These are phyloP conservation scores for Penicillium sclerotiorum DNA, from an alignment of 2,329 filamentous ascomycete genomes.

Conservation along the genomic window DNA sequence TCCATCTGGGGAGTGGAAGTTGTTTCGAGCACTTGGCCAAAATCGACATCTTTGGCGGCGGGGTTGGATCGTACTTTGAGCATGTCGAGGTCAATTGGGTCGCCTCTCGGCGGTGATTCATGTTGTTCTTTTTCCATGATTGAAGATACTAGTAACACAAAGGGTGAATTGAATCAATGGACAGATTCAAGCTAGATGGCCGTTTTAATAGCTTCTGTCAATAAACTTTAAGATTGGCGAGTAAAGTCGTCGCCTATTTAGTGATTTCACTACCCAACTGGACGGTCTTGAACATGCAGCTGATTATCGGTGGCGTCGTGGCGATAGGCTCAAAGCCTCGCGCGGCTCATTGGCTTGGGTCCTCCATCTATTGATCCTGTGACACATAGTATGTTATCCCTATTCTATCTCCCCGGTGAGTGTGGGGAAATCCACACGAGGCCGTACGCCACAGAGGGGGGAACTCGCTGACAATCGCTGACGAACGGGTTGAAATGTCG, in stretches of 20 bases:
- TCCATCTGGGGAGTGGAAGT: slow-evolving; percentile 27
- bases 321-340: background rate
- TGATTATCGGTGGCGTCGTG: background rate
- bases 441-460: slow-evolving; percentile 4
- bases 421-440: background rate
- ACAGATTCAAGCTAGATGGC: background rate
- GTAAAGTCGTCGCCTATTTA: background rate
- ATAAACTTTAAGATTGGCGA: background rate
- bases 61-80: slow-evolving; percentile 14
- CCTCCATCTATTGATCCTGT: background rate
- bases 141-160: background rate
- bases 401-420: background rate
- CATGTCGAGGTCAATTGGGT: slow-evolving; percentile 19
- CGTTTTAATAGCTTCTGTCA: background rate
- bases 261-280: background rate
- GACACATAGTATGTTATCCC: background rate
- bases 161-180: background rate
- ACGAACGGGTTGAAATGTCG: slow-evolving; percentile 6
- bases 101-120: slow-evolving; percentile 5
- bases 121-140: slow-evolving; percentile 29
- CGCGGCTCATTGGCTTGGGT: background rate
- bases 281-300: background rate
- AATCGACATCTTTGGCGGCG: slow-evolving; percentile 27
- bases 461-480: background rate
- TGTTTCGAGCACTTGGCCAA: slow-evolving; percentile 30